Evolutionary conservation across 169 alveolate genomes (phyloP).

Genomic region (Plasmodium falciparum): DNA sequence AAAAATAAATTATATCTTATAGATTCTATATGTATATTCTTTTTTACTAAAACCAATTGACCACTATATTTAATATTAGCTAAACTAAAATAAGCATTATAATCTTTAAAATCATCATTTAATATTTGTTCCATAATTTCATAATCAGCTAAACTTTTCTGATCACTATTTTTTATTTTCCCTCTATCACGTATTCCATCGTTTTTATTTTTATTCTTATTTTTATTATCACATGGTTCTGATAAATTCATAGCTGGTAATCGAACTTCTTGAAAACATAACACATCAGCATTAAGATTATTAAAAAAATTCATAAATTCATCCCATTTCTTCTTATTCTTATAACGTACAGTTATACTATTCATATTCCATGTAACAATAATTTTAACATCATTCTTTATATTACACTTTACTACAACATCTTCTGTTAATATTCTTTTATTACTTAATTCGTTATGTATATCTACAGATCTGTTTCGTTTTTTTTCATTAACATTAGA

Average conservation of each 20-base stretch:
- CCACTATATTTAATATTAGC: slow-evolving; percentile 77
- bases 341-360: slow-evolving; percentile 65
- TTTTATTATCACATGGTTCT: background rate
- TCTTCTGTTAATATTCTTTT: background rate
- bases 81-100: slow-evolving; percentile 70
- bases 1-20: slow-evolving; percentile 35
- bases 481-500: background rate
- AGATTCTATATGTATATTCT: slow-evolving; percentile 33
- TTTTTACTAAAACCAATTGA: slow-evolving; percentile 44
- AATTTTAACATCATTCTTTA: slow-evolving; percentile 5
- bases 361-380: slow-evolving; percentile 71
- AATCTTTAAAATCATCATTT: slow-evolving; percentile 53
- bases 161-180: slow-evolving; percentile 45
- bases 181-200: slow-evolving; percentile 52
- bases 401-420: background rate
- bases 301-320: slow-evolving; percentile 45
- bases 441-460: background rate
- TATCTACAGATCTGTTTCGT: background rate
- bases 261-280: slow-evolving; percentile 65
- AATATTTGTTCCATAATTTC: slow-evolving; percentile 24
- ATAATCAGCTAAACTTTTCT: slow-evolving; percentile 48
- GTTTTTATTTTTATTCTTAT: slow-evolving; percentile 3
- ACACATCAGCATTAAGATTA: slow-evolving; percentile 48
- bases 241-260: slow-evolving; percentile 38
- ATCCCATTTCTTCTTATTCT: slow-evolving; percentile 53